Base-by-base conservation (phyloP, 2,329 filamentous ascomycete genomes). In the Biscogniauxia mediterranea region DNA sequence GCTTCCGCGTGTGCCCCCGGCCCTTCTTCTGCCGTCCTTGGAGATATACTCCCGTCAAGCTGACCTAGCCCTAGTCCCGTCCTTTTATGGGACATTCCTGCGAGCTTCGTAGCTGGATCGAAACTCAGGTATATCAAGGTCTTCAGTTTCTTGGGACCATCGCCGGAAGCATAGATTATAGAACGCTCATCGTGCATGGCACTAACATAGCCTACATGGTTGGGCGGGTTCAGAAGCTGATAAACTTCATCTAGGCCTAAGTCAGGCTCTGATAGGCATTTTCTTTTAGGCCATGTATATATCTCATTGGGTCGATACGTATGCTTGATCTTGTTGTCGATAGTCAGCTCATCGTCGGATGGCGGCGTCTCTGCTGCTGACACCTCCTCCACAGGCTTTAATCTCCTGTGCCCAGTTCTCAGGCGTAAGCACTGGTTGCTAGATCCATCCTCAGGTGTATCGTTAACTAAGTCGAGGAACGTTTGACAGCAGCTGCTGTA, bases 401-500 rank as follows among this genome's bases (percentile, higher is more conserved):
- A 65, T 17, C 71, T 75, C 50, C 83, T 76, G 28, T 79, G 77
- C 2, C 81, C 80, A 9, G 83, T 74, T 25, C 83, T 78, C 4
- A 90, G 74, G 4, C 81, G 79, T 13, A 85, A 73, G 19, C 76
- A 63, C 56, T 74, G 75, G 3, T 71, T 63, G n/a, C 72, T 66
- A 2, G 65, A 61, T 1, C 70, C 64, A 32, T 71, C 77, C 59
- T 74, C 77, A 2, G 71, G 55, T 2, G 80, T 74, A 62, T 84
- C 80, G 63, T 87, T 79, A 5, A 88, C 81, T 0, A 90, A 70
- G 65, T 90, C 87, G 5, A 89, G 58, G 66, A 85, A 89, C 0
- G 85, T 79, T 21, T 77, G 78, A 63, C 80, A 81, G 1, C 79
- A 76, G 13, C 78, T 71, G 56, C 83, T 79, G 69, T 90, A 90